Base-by-base conservation (phyloP, 1,284 basidiomycete species). In the Fomitopsis palustris region DNA sequence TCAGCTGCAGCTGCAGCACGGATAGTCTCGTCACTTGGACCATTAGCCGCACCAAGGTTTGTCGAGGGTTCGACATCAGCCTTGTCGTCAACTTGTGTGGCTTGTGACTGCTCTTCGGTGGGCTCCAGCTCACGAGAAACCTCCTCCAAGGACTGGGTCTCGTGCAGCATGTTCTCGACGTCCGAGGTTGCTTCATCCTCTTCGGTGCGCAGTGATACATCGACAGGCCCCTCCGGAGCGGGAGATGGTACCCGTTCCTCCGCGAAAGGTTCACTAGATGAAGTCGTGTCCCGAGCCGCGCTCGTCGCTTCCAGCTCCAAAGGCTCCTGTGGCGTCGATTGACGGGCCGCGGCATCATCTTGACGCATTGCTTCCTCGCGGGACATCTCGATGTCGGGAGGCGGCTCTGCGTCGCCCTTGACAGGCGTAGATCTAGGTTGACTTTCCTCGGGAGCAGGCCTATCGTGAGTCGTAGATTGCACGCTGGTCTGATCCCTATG, bases 21-120 rank as follows among this genome's bases (percentile, higher is more conserved):
- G 71, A 75, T 64, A 64, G 60, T 55, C 54, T 51, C 47, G 17
- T 35, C 3, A 14, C 6, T 19, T 27, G 47, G 25, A 14, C 2
- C 14, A 17, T 51, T 2, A 9, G 4, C n/a, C 16, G 35, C 35
- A 52, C 37, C 41, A 51, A 47, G 10, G 42, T 49, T 12, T 47
- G 33, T 37, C 12, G 12, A 21, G 10, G 37, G 14, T 21, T 33
- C 54, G 6, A 21, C 16, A 12, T 19, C 31, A 17, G 17, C 39
- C 29, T 31, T 16, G 5, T 51, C 49, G 25, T 21, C 49, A n/a
- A n/a, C 5, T n/a, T n/a, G n/a, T n/a, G n/a, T n/a, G n/a, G 49
- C 23, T 21, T 52, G 14, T 7, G 31, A n/a, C 29, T 19, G 29
- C 1, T 33, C 49, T 8, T 52, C 49, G 3, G 29, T 21, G 9